Evolutionary conservation across 2,329 filamentous ascomycete species (phyloP).

Genomic region (Talaromyces sp.): DNA sequence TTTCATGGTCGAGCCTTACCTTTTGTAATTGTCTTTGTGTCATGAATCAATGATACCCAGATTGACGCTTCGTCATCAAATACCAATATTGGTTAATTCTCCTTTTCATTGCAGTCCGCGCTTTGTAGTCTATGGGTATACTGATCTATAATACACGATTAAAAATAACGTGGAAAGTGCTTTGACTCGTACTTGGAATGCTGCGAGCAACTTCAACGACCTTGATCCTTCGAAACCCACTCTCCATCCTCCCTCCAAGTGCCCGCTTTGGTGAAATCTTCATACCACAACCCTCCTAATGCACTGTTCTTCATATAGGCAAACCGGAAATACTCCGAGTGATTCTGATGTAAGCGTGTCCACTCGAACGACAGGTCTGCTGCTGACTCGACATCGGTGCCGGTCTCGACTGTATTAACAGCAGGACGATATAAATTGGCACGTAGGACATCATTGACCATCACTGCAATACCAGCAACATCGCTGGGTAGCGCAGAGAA

Average conservation of each 20-base stretch:
- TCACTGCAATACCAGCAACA: conserved; percentile 54
- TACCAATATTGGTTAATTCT: background rate
- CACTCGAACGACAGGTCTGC: conserved; percentile 29
- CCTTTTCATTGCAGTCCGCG: background rate
- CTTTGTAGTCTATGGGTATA: background rate
- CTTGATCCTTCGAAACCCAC: background rate
- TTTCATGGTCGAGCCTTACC: background rate
- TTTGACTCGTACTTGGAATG: background rate
- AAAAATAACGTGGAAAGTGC: background rate
- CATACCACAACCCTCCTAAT: conserved; percentile 38
- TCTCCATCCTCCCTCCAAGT: conserved; percentile 31
- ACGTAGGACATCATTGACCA: conserved; percentile 61
- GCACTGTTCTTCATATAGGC: conserved; percentile 38
- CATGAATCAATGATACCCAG: conserved; percentile 8
- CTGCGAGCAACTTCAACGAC: background rate
- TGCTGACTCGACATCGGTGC: background rate
- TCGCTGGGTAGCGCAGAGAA: conserved; percentile 31
- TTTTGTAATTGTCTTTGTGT: background rate
- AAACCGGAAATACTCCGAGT: conserved; percentile 44
- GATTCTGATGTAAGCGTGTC: conserved; percentile 29
- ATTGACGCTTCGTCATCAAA: background rate
- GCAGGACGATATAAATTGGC: conserved; percentile 48
- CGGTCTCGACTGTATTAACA: background rate
- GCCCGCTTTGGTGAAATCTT: conserved; percentile 38
- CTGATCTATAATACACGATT: background rate